Percentiles rank a stretch among this genome's conserved stretches.
These are phyloP conservation scores for Rhynchosporium agropyri DNA, from an alignment of 2,329 filamentous ascomycete species.

Conservation along the genomic window DNA sequence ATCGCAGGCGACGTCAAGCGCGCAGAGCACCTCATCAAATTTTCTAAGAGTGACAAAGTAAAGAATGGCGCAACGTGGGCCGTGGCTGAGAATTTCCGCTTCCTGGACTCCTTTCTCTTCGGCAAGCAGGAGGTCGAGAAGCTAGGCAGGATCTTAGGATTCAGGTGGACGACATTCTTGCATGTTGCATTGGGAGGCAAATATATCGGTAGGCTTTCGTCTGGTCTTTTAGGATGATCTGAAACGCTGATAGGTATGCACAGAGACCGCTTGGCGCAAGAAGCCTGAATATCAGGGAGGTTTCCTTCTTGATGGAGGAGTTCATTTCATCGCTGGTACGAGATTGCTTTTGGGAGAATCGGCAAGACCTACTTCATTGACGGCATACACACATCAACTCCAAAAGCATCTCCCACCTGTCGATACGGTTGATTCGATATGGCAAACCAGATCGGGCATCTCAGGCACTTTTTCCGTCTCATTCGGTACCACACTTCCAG, in stretches of 20 bases:
- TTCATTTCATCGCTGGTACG: slow-evolving; percentile 69
- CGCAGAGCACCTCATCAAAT: slow-evolving; percentile 52
- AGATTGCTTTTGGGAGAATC: slow-evolving; percentile 57
- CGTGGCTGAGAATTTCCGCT: slow-evolving; percentile 76
- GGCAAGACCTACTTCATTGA: slow-evolving; percentile 33
- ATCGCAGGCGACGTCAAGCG: slow-evolving; percentile 52
- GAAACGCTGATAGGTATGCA: slow-evolving; percentile 19
- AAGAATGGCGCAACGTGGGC: slow-evolving; percentile 50
- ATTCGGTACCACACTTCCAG: slow-evolving; percentile 41
- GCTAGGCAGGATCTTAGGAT: slow-evolving; percentile 58
- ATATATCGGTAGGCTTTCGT: slow-evolving; percentile 45
- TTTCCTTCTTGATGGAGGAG: slow-evolving; percentile 75
- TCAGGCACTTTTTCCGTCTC: slow-evolving; percentile 40
- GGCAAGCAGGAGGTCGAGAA: slow-evolving; percentile 53
- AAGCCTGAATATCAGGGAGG: slow-evolving; percentile 73
- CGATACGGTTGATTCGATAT: slow-evolving; percentile 42
- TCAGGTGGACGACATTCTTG: slow-evolving; percentile 51
- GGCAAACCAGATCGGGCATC: slow-evolving; percentile 40
- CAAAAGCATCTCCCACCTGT: slow-evolving; percentile 40
- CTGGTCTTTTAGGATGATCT: background rate
- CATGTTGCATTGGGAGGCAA: slow-evolving; percentile 51
- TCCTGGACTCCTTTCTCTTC: slow-evolving; percentile 56
- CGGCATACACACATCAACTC: slow-evolving; percentile 38
- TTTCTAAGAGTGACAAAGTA: slow-evolving; percentile 46
- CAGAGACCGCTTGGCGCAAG: slow-evolving; percentile 64